Evolutionary conservation across 1,139 yeast genomes (phyloP), one percentile per base, ranked within the genome.

Genomic region (Casaregolazyma lundiana): DNA sequence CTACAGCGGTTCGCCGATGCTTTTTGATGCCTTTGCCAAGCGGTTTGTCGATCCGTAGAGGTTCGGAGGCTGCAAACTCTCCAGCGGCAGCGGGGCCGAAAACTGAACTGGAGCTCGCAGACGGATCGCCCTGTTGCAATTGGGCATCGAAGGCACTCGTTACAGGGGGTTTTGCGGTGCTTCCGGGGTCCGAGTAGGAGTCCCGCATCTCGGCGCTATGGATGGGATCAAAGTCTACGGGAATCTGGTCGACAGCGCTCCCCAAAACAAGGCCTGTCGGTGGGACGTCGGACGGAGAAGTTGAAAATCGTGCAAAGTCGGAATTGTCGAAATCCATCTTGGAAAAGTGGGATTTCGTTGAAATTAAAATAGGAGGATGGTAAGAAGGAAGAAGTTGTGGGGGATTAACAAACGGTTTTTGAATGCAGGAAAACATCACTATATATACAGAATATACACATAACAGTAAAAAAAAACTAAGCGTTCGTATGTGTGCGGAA

Each of bases 401-500:
- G 37, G 21, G 37, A 19, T 34, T 13, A 34, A 17, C 21, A 17
- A 34, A 7, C 21, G 5, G 11, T 8, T 34, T 11, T 6, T n/a
- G 11, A 6, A 34, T 5, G n/a, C 20, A 34, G 37, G 21, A 16
- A n/a, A 34, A 34, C 4, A 7, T 5, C 20, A 11, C 21, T 19
- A 34, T 8, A 5, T 34, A 8, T 13, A 11, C 4, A 9, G 20
- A 8, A 16, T 34, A 34, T 34, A 13, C 16, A 34, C 37, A 34
- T 5, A 7, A 17, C 17, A 7, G n/a, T 7, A 6, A 17, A 6
- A 13, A 16, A 35, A 35, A 8, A 20, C 2, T 9, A 36, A 19
- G 19, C 21, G 3, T 13, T 35, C 15, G 66, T 66, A 22, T 63
- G 63, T 7, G 59, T 51, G 11, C 71, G 58, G 60, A 67, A 68